A percentile compares a stretch with the other conserved stretches of the same genome.
These are phyloP conservation scores for Coemansia sp. DNA, from an alignment of 192 early-diverging fungal genomes.

Conservation along the genomic window DNA sequence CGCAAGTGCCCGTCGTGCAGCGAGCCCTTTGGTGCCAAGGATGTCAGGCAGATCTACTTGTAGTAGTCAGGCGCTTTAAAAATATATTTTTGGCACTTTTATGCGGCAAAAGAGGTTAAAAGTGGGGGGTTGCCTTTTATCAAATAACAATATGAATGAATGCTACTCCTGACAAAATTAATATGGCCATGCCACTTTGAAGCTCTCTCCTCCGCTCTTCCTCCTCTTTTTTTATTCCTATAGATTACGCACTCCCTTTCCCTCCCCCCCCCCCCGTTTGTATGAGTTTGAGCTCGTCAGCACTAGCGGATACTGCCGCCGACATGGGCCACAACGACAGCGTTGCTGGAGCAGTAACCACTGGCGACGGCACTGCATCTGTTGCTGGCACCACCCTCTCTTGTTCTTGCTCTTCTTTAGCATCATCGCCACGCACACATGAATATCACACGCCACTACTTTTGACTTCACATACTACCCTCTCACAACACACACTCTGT, in stretches of 20 bases:
- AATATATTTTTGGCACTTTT: neutral
- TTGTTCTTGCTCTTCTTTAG: neutral
- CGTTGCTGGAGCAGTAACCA: constrained; percentile 3
- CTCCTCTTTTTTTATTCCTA: constrained; percentile 1
- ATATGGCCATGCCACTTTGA: neutral
- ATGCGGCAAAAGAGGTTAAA: too few species aligned
- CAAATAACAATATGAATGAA: too few species aligned
- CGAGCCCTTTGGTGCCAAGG: constrained; percentile 77
- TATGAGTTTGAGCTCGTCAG: neutral
- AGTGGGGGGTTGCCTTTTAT: too few species aligned
- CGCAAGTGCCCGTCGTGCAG: constrained; percentile 92
- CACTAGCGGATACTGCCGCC: neutral
- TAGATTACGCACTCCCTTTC: neutral
- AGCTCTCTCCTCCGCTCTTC: neutral
- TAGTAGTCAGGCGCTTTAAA: too few species aligned
- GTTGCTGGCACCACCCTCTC: neutral
- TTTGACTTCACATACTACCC: neutral
- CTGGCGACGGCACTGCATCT: neutral
- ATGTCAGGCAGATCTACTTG: constrained; percentile 72
- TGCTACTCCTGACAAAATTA: too few species aligned
- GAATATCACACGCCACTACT: neutral
- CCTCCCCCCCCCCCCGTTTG: neutral
- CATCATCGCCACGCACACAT: neutral
- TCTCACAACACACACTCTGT: neutral
- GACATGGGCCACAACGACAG: neutral